Evolutionary conservation across 2,329 filamentous ascomycete species (phyloP), one percentile per base, ranked within the genome.

Genomic region (Colletotrichum spaethianum): DNA sequence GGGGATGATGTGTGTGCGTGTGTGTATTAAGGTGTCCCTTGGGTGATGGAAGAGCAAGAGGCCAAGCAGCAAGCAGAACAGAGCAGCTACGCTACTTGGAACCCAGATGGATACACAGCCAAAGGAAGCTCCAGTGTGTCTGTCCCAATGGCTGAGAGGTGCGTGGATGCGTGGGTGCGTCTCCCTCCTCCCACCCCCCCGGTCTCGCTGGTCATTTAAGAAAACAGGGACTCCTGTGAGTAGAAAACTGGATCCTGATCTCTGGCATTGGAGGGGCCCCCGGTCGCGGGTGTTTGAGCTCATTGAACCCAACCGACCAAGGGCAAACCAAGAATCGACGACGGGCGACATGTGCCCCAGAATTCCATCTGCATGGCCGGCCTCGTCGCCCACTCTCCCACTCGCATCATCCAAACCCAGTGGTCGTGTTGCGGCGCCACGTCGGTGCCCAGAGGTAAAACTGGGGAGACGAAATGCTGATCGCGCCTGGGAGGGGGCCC

Each of bases 391-490:
- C 31, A n/a, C 18, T 57, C 31, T 9, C 18, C 50, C 28, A 31
- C 28, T 20, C 16, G 28, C 26, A 50, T 48, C 44, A 48, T 48
- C n/a, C 44, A 8, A 8, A n/a, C 44, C 23, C 46, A 28, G 23
- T 11, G 23, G 33, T 52, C 9, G 46, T 28, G 42, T 31, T 38
- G 60, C 66, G 53, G 42, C 62, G 66, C 60, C 53, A 70, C 65
- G 53, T 62, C 59, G 70, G 59, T 60, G 66, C 60, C 70, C 59
- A 72, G 70, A 70, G 53, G 60, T 64, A 69, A 64, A 31, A 70
- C 38, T 61, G 65, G 70, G 53, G 50, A 48, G 56, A 23, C 44
- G 53, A 38, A 46, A 36, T 46, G 65, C 53, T 60, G 70, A 72
- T 72, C 70, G 50, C 9, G 67, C 38, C 40, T 48, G 57, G 63